Percentiles rank a stretch among this genome's conserved stretches.
Evolutionary conservation across 805 yeast genomes (phyloP).

Genomic region (Pichia pseudocactophila): DNA sequence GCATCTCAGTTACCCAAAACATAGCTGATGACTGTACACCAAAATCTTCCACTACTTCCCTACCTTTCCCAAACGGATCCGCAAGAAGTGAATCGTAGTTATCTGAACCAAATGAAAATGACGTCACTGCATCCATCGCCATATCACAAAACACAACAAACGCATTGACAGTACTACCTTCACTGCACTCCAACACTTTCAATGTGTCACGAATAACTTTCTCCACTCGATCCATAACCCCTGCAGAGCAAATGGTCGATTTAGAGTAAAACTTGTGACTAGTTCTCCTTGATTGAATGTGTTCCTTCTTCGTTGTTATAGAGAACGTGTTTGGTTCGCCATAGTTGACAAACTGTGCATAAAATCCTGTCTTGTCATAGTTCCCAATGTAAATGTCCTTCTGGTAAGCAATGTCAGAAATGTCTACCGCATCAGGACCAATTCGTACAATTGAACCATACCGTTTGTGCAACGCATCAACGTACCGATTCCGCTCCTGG

Average conservation of each 20-base stretch:
- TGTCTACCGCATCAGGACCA: constrained; percentile 53
- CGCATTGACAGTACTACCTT: constrained; percentile 37
- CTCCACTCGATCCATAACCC: constrained; percentile 28
- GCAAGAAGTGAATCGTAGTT: constrained; percentile 38
- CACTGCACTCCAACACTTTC: constrained; percentile 16
- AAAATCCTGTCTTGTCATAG: constrained; percentile 49
- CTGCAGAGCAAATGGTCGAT: constrained; percentile 27
- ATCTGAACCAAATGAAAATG: constrained; percentile 47
- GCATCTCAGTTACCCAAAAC: constrained; percentile 59
- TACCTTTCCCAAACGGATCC: constrained; percentile 30
- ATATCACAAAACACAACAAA: constrained; percentile 57
- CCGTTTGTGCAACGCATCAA: constrained; percentile 40
- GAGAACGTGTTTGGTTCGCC: constrained; percentile 55
- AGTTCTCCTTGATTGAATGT: constrained; percentile 33
- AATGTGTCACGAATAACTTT: constrained; percentile 26
- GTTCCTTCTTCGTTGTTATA: constrained; percentile 39
- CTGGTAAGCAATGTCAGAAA: constrained; percentile 40
- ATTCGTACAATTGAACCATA: constrained; percentile 59
- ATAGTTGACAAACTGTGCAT: constrained; percentile 51
- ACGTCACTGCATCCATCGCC: constrained; percentile 63
- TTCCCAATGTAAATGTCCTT: constrained; percentile 49
- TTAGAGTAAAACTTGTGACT: constrained; percentile 39
- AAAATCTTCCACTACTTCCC: constrained; percentile 36
- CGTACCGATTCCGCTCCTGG: constrained; percentile 40
- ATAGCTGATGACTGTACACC: constrained; percentile 46